Percentiles rank a stretch among this genome's conserved stretches.
These are phyloP conservation scores for Panicum virgatum DNA, from an alignment of 202 grass and related monocot genomes.

Conservation along the genomic window DNA sequence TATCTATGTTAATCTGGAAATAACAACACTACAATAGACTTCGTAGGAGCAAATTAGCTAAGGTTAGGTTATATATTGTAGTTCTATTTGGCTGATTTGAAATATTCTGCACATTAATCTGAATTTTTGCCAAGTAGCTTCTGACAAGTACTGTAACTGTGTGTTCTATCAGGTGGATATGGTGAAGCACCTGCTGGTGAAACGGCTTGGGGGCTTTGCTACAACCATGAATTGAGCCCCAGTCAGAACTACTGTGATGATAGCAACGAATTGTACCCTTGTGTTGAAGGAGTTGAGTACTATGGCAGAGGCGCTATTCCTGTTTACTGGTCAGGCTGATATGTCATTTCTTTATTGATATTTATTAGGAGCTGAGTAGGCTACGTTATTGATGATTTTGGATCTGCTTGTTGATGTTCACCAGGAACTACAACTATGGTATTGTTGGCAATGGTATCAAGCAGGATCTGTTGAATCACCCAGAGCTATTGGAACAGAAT, in stretches of 20 bases:
- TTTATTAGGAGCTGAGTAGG: slow-evolving; percentile 22
- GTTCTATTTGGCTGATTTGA: slow-evolving; percentile 20
- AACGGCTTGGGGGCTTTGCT: slow-evolving; percentile 75
- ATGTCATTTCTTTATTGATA: slow-evolving; percentile 1
- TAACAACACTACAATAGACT: background rate
- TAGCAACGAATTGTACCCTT: slow-evolving; percentile 61
- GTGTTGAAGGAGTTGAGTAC: slow-evolving; percentile 64
- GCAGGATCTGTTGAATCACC: slow-evolving; percentile 68
- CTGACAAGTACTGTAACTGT: background rate
- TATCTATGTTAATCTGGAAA: background rate
- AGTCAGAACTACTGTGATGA: slow-evolving; percentile 66
- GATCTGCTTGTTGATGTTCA: slow-evolving; percentile 36
- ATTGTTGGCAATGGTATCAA: slow-evolving; percentile 62
- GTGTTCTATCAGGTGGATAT: slow-evolving; percentile 57
- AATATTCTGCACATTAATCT: background rate
- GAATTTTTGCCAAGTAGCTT: background rate
- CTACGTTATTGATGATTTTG: background rate
- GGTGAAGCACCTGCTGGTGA: slow-evolving; percentile 43
- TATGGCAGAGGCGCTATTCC: slow-evolving; percentile 73
- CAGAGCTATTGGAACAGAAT: slow-evolving; percentile 73
- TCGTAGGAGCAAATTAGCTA: background rate
- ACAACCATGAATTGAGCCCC: slow-evolving; percentile 79
- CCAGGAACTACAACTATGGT: slow-evolving; percentile 69
- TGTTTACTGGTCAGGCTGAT: slow-evolving; percentile 61
- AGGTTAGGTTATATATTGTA: background rate